phyloP scores from a whole-genome alignment of 2,329 filamentous ascomycete genomes.

The Calycina marina region DNA sequence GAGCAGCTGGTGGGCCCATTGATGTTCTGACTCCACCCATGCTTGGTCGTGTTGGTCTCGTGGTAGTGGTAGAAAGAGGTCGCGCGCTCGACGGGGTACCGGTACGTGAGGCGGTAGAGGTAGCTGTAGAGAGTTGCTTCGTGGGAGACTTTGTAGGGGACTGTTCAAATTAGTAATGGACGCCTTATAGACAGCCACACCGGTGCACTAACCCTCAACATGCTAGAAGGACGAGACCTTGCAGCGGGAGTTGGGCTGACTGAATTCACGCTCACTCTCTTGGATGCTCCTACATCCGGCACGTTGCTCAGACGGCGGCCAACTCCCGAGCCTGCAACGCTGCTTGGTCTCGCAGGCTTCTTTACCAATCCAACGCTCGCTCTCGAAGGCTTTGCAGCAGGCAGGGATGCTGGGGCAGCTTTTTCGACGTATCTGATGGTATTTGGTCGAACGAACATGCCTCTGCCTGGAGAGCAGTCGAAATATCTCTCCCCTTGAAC shows the following conservation, averaged over 20 bases:
- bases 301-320: slow-evolving; percentile 29
- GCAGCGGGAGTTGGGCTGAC: slow-evolving; percentile 58
- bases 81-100: slow-evolving; percentile 46
- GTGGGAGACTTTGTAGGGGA: slow-evolving; percentile 69
- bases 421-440: slow-evolving; percentile 47
- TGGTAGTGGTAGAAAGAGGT: slow-evolving; percentile 24
- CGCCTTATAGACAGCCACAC: not conserved
- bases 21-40: slow-evolving; percentile 41
- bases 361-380: slow-evolving; percentile 15
- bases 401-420: slow-evolving; percentile 23
- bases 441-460: slow-evolving; percentile 73
- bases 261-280: slow-evolving; percentile 55
- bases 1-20: slow-evolving; percentile 48
- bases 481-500: slow-evolving; percentile 84
- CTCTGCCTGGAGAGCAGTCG: slow-evolving; percentile 58
- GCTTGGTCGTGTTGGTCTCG: slow-evolving; percentile 38
- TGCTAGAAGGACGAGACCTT: slow-evolving; percentile 40
- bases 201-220: slow-evolving; percentile 34
- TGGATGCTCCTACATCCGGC: slow-evolving; percentile 38
- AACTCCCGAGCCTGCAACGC: slow-evolving; percentile 23
- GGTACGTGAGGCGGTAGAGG: slow-evolving; percentile 43
- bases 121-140: slow-evolving; percentile 47
- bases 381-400: slow-evolving; percentile 15
- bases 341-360: slow-evolving; percentile 30
- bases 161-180: slow-evolving; percentile 27